Evolutionary conservation across 106 monocot species (phyloP).

Genomic region (Platanthera zijinensis): DNA sequence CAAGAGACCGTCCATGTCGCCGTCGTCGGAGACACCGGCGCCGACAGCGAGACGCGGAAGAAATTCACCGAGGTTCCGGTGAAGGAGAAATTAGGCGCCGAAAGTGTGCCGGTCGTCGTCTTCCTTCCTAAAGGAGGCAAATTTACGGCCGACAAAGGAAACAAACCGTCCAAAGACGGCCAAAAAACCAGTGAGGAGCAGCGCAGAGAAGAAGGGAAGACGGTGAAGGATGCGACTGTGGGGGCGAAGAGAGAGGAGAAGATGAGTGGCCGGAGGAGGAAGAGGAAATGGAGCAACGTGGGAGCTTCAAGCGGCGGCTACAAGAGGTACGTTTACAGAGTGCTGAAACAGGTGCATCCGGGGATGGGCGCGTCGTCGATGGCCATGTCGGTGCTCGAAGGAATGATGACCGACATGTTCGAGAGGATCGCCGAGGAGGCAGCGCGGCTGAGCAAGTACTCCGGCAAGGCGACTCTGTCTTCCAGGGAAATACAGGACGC

Average conservation of each 20-base stretch:
- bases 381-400: constrained; percentile 39
- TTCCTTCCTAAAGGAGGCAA: background rate
- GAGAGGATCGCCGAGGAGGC: constrained; percentile 46
- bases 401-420: constrained; percentile 50
- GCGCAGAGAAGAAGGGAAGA: background rate
- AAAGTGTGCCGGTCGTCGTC: background rate
- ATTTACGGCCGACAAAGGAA: background rate
- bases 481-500: constrained; percentile 27
- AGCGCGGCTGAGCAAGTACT: constrained; percentile 14
- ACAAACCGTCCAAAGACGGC: background rate
- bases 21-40: background rate
- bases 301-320: constrained; percentile 16
- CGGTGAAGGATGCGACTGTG: too few relatives aligned
- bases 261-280: background rate
- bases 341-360: constrained; percentile 51
- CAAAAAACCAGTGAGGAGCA: background rate
- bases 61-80: background rate
- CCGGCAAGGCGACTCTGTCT: constrained; percentile 14
- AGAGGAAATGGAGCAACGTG: background rate
- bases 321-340: constrained; percentile 43
- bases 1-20: constrained; percentile 11
- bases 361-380: constrained; percentile 22
- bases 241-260: background rate
- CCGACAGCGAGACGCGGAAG: background rate
- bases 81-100: background rate